phyloP scores from a whole-genome alignment of 352 stramenopile species.

The Phytophthora podocarpi region DNA sequence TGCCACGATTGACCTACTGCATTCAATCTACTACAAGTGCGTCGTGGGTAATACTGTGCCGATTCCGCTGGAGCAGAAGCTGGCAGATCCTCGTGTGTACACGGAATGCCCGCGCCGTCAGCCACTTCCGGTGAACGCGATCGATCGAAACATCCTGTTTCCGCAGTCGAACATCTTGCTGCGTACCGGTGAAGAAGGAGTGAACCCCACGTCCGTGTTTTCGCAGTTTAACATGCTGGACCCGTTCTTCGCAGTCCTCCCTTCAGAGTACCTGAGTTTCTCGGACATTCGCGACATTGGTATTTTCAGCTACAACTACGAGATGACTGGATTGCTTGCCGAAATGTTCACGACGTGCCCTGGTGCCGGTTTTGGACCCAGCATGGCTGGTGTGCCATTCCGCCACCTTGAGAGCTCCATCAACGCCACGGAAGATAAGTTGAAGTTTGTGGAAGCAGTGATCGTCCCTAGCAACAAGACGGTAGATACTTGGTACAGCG shows the following conservation, averaged over 20 bases:
- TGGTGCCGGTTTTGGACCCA: conserved; percentile 38
- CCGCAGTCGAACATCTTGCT: conserved; percentile 61
- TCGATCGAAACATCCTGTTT: conserved; percentile 60
- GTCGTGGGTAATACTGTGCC: conserved; percentile 63
- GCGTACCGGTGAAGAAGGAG: conserved; percentile 52
- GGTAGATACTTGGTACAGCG: conserved; percentile 50
- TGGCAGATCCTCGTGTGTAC: conserved; percentile 68
- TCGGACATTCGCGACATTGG: conserved; percentile 80
- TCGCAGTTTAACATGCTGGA: conserved; percentile 51
- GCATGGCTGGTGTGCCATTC: conserved; percentile 21
- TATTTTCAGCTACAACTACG: conserved; percentile 86
- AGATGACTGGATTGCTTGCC: conserved; percentile 72
- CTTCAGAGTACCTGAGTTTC: conserved; percentile 67
- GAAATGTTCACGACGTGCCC: conserved; percentile 80
- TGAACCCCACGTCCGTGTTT: conserved; percentile 57
- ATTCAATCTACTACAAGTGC: conserved; percentile 89
- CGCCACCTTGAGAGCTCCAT: conserved; percentile 27
- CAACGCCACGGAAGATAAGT: conserved; percentile 13
- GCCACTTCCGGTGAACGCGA: conserved; percentile 30
- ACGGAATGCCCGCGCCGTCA: conserved; percentile 54
- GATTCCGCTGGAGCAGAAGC: conserved; percentile 57
- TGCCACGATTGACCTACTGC: conserved; percentile 79
- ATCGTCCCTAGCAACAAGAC: conserved; percentile 54
- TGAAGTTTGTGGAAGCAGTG: conserved; percentile 66
- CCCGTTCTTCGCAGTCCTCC: conserved; percentile 63